Conservation (phyloP, 805 yeast genomes). For the Yarrowia sp. region DNA sequence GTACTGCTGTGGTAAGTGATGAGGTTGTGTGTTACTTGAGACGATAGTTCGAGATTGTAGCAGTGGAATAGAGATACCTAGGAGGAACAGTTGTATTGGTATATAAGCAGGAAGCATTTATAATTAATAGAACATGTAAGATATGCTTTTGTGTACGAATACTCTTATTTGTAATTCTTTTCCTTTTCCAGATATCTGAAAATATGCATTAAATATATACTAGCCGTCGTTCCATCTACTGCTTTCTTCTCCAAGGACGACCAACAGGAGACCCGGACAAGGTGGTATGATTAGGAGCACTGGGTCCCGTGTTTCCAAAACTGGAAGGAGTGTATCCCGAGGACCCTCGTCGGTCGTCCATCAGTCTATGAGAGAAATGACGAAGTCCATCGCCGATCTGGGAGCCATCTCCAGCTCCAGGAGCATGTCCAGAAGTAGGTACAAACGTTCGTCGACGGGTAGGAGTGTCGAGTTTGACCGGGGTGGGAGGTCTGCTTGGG, state of each 20-base stretch:
- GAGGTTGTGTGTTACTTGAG: too few relatives aligned
- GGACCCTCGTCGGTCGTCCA: slow-evolving; percentile 9
- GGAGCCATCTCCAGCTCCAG: background rate
- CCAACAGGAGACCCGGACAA: slow-evolving; percentile 8
- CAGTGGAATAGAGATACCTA: background rate
- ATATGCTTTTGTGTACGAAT: background rate
- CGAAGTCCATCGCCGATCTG: background rate
- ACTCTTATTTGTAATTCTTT: too few relatives aligned
- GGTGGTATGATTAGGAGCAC: background rate
- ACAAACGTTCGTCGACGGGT: slow-evolving; percentile 2
- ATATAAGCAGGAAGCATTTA: background rate
- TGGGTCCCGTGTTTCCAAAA: background rate
- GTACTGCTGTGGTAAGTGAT: background rate
- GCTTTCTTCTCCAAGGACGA: background rate
- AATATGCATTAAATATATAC: background rate
- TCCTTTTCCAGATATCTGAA: too few relatives aligned
- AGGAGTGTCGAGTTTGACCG: slow-evolving; percentile 5
- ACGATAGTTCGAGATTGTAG: too few relatives aligned
- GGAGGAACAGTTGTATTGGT: background rate
- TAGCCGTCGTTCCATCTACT: background rate
- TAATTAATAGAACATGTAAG: background rate
- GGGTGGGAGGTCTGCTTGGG: background rate
- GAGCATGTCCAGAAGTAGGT: background rate
- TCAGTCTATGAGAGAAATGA: background rate
- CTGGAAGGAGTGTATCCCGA: slow-evolving; percentile 7